A percentile compares a stretch with the other conserved stretches of the same genome.
These are phyloP conservation scores for Melampsora occidentalis DNA, from an alignment of 1,284 basidiomycete genomes.

Conservation along the genomic window DNA sequence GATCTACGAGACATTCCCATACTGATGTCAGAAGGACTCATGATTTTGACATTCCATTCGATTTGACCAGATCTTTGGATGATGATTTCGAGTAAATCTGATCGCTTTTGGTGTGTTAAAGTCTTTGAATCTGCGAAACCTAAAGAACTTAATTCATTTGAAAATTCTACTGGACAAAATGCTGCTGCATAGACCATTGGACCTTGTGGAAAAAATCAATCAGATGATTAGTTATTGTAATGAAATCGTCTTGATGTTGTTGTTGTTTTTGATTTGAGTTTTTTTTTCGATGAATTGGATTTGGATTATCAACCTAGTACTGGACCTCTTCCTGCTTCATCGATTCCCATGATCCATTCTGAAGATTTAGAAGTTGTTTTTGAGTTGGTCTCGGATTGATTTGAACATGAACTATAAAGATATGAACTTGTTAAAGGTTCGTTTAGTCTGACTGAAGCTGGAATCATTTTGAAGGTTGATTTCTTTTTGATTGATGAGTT, in stretches of 20 bases:
- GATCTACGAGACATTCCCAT: slow-evolving; percentile 80
- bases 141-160: slow-evolving; percentile 69
- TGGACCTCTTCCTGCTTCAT: slow-evolving; percentile 93
- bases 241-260: background rate
- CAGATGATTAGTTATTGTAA: slow-evolving; percentile 6
- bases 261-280: too few relatives aligned
- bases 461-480: background rate
- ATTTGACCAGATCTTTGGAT: slow-evolving; percentile 53
- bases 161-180: slow-evolving; percentile 79
- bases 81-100: slow-evolving; percentile 52
- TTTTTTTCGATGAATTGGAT: background rate
- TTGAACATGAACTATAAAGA: background rate
- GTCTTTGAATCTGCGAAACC: slow-evolving; percentile 98
- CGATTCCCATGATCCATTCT: slow-evolving; percentile 77
- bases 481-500: too few relatives aligned
- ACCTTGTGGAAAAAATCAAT: slow-evolving; percentile 50
- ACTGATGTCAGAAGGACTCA: slow-evolving; percentile 88
- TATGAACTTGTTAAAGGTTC: background rate
- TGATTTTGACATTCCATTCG: slow-evolving; percentile 77
- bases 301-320: slow-evolving; percentile 64
- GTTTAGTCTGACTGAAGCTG: background rate
- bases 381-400: background rate
- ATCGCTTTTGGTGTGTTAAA: slow-evolving; percentile 62
- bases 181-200: slow-evolving; percentile 94
- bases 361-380: slow-evolving; percentile 11